Base-by-base conservation (phyloP, 768 basidiomycete species). In the Trametes sanguinea region DNA sequence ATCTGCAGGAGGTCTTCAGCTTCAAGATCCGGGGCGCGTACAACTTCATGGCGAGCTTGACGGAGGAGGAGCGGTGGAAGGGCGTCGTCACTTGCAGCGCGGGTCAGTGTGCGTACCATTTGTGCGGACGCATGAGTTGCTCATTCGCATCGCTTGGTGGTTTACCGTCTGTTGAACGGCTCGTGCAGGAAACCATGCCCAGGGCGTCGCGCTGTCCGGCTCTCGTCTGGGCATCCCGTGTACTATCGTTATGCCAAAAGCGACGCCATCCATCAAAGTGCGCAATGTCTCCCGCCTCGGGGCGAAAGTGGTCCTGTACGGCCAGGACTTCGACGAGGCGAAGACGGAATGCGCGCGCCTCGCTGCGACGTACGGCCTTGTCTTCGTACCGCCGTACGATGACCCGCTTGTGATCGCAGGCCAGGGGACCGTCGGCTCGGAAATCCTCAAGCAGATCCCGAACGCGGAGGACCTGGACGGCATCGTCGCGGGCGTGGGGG, bases 11-110 rank as follows among this genome's bases (percentile, higher is more conserved):
- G 70, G 97, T 99, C 17, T 99, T 99, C 74, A 95, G 93, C 73
- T 99, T 99, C 86, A 99, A 99, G 73, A 95, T 98, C 50, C 83
- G 97, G 4, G 97, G 97, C 27, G 97, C 97, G 35, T 99, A 97
- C 79, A 99, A 99, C 75, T 92, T 97, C 69, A 99, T 99, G 96
- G 93, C 93, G 22, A 83, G 84, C 74, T 79, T 99, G 39, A 79
- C 80, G 7, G 88, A 90, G 35, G 93, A 95, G 58, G 96, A 98
- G 71, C 82, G 94, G 60, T 95, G 95, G 92, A 95, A 95, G 75
- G 97, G 97, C 61, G 97, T 99, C 67, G 81, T 98, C 57, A 98
- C 97, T 50, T 99, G 97, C 72, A 96, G 94, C 73, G 97, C 97
- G 61, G 96, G 95, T 97, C 77, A 85, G 92, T 88, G 77, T 80